phyloP scores from a whole-genome alignment of 1,284 basidiomycete genomes.

The Fomitopsis palustris region DNA sequence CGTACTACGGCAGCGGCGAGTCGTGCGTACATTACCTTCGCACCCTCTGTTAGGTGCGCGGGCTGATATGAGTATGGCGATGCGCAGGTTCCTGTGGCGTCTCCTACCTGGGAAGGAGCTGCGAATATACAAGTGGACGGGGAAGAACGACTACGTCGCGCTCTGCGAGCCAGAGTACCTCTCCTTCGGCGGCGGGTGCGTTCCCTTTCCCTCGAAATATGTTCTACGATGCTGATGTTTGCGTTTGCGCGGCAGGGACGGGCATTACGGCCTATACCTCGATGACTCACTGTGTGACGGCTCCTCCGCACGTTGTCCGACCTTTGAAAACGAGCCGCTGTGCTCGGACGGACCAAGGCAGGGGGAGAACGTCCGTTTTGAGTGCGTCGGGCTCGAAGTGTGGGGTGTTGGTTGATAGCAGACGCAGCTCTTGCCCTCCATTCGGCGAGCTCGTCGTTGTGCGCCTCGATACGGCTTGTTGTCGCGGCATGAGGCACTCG shows the following conservation, averaged over 20 bases:
- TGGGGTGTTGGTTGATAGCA: slow-evolving; percentile 60
- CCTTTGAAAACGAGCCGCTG: slow-evolving; percentile 85
- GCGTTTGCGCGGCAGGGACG: slow-evolving; percentile 51
- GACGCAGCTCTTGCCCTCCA: not conserved
- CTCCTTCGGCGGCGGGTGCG: slow-evolving; percentile 90
- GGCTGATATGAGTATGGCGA: not conserved
- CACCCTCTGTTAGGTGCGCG: not conserved
- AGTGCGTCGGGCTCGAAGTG: slow-evolving; percentile 84
- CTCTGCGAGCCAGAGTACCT: slow-evolving; percentile 79
- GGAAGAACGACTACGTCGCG: slow-evolving; percentile 87
- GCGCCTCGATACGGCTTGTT: not conserved
- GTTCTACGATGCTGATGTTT: not conserved
- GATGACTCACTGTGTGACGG: slow-evolving; percentile 82
- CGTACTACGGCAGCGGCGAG: slow-evolving; percentile 84
- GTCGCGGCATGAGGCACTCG: not conserved
- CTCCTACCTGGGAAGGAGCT: slow-evolving; percentile 40
- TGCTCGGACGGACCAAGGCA: slow-evolving; percentile 49
- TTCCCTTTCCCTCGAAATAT: slow-evolving; percentile 17
- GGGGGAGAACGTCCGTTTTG: slow-evolving; percentile 60
- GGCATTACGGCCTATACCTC: slow-evolving; percentile 87
- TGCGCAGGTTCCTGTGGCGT: slow-evolving; percentile 74
- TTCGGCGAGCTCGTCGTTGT: no score
- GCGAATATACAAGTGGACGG: slow-evolving; percentile 82
- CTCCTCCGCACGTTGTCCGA: slow-evolving; percentile 80
- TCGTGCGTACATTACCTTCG: slow-evolving; percentile 51